Base-by-base conservation (phyloP, 176 grass and related monocot genomes). In the Hyparrhenia diplandra region DNA sequence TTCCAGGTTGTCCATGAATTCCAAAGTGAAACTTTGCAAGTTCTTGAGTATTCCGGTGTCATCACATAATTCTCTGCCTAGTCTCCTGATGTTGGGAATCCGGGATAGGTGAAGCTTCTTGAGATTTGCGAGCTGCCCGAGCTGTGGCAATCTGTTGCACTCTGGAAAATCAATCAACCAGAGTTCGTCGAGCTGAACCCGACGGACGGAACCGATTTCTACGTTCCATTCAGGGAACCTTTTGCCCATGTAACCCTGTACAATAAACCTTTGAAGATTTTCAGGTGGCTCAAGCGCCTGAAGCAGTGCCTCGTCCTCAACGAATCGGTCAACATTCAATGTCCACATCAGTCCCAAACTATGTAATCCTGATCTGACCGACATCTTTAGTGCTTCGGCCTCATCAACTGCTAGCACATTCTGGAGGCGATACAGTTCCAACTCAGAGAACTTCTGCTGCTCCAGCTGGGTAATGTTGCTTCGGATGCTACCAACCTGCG, bases 321-420 rank as follows among this genome's bases (percentile, higher is more conserved):
- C 13, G 8, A 41, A 76, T 76, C 74, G 49, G 7, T 0, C 5
- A 76, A 76, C 8, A 55, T 61, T 42, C 10, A 61, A 18, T n/a
- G 74, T 76, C 74, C 74, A 76, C 55, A 41, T 76, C 6, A 76
- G 74, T 39, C 74, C 74, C 54, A 76, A 61, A 41, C 34, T 76
- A 36, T 8, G 34, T 42, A 76, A 8, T 61, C 8, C 74, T 2
- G 74, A 76, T 61, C 54, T 76, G 4, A 1, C 5, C 0, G 74
- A 6, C 74, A 76, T 35, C n/a, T 76, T 76, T 9, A 76, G 3
- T 76, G 74, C 34, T 28, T 41, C 8, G 6, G 74, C 74, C 74
- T 76, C 74, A 27, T 76, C 54, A 41, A 60, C 20, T 76, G 6
- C 28, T 8, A 13, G 6, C 8, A 76, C 23, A 6, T 76, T 76